Evolutionary conservation across 345 rosid species (phyloP), one percentile per base, ranked within the genome.

Genomic region (Excoecaria agallocha): DNA sequence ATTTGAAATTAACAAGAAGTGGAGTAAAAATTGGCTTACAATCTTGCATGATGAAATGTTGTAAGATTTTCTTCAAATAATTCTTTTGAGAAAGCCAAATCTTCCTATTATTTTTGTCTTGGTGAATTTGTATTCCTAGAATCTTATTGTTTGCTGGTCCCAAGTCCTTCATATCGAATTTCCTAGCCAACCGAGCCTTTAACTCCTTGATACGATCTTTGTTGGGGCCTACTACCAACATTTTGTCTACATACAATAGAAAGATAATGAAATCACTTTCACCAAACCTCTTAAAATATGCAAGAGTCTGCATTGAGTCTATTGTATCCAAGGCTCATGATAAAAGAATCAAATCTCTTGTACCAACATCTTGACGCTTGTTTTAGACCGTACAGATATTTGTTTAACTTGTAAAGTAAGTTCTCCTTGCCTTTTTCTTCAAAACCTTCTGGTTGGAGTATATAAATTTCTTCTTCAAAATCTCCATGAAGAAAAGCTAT

Each of bases 341-440:
- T 30, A 30, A 30, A 30, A 2, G 37, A 66, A 66, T 66, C 38
- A 66, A 66, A 66, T 66, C 56, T 66, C 70, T 65, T 65, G 9
- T 48, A 66, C 56, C 55, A 66, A 46, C 70, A 66, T 12, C n/a
- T 69, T 12, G 11, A 1, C 50, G 45, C 72, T 30, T 54, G 25
- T 54, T 69, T 69, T 1, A 30, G 30, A 30, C 30, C 30, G 30
- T 30, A 30, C 30, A 30, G 30, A 30, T 1, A 30, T 30, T 30
- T 30, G 1, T 30, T 30, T 2, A 30, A 30, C 2, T 2, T 30
- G 30, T 2, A 30, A 30, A 30, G 1, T 2, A 30, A 30, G 30
- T 30, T 30, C 30, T 30, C 30, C 30, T 30, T 30, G 1, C 2
- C 30, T 30, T 30, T 30, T 30, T 30, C 2, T 30, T 30, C 30